Base-by-base conservation (phyloP, 192 early-diverging fungal species). In the Linnemannia hyalina region DNA sequence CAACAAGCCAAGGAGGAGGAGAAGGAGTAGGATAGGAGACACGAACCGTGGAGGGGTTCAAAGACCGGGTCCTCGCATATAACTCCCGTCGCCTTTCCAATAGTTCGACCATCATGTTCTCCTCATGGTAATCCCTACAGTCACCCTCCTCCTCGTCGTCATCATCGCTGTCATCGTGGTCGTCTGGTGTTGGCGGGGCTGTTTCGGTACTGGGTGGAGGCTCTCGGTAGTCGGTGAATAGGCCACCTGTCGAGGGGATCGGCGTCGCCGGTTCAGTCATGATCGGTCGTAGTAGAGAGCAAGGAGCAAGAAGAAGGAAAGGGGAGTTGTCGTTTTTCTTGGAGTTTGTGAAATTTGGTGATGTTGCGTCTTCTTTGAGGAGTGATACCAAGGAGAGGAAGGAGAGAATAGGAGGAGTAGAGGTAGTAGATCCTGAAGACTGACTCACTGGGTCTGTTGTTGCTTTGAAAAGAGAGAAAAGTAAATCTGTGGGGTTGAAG, bases 91-190 rank as follows among this genome's bases (percentile, higher is more conserved):
- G 20, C 23, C 26, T 18, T 26, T 77, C 76, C 18, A 77, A 18
- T 0, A 68, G 5, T 46, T 26, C 22, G 47, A 77, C 76, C 46
- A 77, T 69, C 26, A 68, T 29, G 23, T 77, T 68, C 44, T 77
- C 76, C n/a, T 77, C 76, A 23, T 40, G 4, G 18, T 52, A 49
- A 29, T 52, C 32, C 26, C 32, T 29, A 4, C 9, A 41, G 29
- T 40, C n/a, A 11, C 65, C n/a, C 4, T 22, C n/a, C 4, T 22
- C 32, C 11, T 63, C 49, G 35, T 52, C 20, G 20, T 38, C n/a
- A 65, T 65, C 54, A 9, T 22, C 29, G 52, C 11, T 75, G 26
- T 60, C 6, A n/a, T n/a, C 26, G 13, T 32, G 60, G 29, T 52
- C 49, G 49, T 46, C 11, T n/a, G 60, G 60, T 65, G 29, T 65